Conservation (phyloP, 2,329 filamentous ascomycete genomes). For the Scedosporium apiospermum region DNA sequence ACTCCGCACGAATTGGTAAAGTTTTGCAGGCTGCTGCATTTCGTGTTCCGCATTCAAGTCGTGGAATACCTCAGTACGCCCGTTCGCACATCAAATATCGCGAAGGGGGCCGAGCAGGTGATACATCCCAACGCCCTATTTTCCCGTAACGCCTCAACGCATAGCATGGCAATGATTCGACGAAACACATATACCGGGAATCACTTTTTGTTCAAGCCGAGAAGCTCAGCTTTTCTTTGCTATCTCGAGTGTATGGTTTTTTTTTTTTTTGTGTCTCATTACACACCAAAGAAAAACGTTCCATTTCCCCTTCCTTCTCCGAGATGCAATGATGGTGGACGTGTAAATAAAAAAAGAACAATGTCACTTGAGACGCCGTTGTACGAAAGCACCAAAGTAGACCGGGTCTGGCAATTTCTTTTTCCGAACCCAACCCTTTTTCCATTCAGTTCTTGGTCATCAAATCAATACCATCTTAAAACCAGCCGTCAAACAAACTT, state of each 20-base stretch:
- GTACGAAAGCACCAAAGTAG: conserved; percentile 5
- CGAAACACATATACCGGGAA: background rate
- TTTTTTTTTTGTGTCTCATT: conserved; percentile 21
- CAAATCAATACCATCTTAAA: background rate
- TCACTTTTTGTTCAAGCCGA: background rate
- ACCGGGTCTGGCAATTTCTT: conserved; percentile 14
- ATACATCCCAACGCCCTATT: no score
- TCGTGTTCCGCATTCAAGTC: no score
- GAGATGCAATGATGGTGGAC: conserved; percentile 20
- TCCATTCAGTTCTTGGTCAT: conserved; percentile 5
- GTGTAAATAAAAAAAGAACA: background rate
- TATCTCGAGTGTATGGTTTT: conserved; percentile 6
- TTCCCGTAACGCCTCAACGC: background rate
- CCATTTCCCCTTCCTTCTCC: conserved; percentile 21
- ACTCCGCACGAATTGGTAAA: no score
- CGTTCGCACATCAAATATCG: no score
- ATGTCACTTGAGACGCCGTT: conserved; percentile 6
- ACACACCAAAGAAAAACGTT: conserved; percentile 28
- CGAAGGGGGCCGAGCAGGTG: no score
- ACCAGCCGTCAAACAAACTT: background rate
- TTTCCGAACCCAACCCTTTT: conserved; percentile 14
- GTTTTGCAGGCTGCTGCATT: no score
- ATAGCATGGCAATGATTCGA: background rate
- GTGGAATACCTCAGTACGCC: no score
- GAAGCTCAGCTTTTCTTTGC: background rate